Conservation (phyloP, 140 eudicot species). For the Flaveria floridana region DNA sequence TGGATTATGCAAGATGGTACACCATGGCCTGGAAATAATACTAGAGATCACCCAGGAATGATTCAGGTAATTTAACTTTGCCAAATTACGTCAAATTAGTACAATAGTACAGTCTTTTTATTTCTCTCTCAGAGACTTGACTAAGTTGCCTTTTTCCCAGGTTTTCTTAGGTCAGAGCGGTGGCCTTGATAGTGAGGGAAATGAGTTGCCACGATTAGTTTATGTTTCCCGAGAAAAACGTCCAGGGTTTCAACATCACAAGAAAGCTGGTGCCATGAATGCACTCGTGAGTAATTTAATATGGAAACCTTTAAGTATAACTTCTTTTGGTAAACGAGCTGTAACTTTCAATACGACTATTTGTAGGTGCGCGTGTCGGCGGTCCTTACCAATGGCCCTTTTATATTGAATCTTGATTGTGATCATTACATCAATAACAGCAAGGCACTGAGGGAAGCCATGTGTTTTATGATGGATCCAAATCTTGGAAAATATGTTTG, state of each 20-base stretch:
- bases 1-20: constrained; percentile 98
- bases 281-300: constrained; percentile 44
- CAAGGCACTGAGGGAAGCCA: constrained; percentile 91
- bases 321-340: constrained; percentile 12
- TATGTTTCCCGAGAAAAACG: no score
- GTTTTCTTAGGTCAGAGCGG: no score
- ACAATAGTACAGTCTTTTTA: neutral
- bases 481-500: constrained; percentile 93
- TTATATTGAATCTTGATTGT: no score
- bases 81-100: constrained; percentile 4
- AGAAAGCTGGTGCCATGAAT: constrained; percentile 84
- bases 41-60: constrained; percentile 95
- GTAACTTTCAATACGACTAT: constrained; percentile 5
- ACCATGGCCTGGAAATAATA: constrained; percentile 94
- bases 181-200: no score
- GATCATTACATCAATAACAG: no score
- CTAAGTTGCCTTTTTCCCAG: no score
- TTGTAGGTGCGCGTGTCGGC: constrained; percentile 96
- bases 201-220: no score
- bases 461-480: constrained; percentile 96
- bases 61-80: constrained; percentile 52
- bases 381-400: constrained; percentile 94
- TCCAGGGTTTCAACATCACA: constrained; percentile 75
- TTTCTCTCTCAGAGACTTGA: neutral
- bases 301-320: neutral